Evolutionary conservation across 495 filamentous ascomycete species (phyloP), one percentile per base, ranked within the genome.

Genomic region (Talaromyces thailandensis): DNA sequence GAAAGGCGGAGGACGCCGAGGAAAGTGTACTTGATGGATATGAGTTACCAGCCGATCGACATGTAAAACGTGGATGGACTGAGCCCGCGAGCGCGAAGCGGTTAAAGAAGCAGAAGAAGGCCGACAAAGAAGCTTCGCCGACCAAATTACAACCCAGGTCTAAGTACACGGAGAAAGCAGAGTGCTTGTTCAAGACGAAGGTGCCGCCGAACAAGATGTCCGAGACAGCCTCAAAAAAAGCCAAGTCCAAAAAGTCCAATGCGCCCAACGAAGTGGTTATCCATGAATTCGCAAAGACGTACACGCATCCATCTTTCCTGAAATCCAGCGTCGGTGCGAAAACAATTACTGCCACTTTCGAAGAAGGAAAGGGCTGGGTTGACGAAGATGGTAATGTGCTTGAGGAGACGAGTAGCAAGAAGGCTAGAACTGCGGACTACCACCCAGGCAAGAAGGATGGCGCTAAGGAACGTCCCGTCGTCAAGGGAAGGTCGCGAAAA

Each of bases 21-120:
- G 90, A 89, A 69, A 79, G 78, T 12, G 80, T 88, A 1, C 63
- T 96, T 0, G 78, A 81, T 11, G 94, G 91, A 3, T 73, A 88
- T 43, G 86, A 92, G 65, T 74, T 98, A 23, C 83, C 88, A 9
- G 77, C 87, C 6, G 86, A 80, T 28, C 81, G 94, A 40, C 86
- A 87, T 67, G 86, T 98, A 51, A 95, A 93, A 76, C 78, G 94
- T 62, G 94, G 93, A 14, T 98, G 94, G 94, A 93, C 89, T 8
- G 87, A 88, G 43, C 79, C 87, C 4, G 77, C 80, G 43, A 71
- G 69, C 29, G 71, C 78, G 35, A 80, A 82, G 66, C 80, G 81
- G 63, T 76, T 82, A 29, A 71, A 75, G 62, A 78, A 78, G 51
- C 79, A 77, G 57, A 70, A 70, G 63, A 69, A 67, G 68, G 78